A percentile compares a stretch with the other conserved stretches of the same genome.
phyloP scores from a whole-genome alignment of 306 rosid genomes.

The Lablab purpureus region DNA sequence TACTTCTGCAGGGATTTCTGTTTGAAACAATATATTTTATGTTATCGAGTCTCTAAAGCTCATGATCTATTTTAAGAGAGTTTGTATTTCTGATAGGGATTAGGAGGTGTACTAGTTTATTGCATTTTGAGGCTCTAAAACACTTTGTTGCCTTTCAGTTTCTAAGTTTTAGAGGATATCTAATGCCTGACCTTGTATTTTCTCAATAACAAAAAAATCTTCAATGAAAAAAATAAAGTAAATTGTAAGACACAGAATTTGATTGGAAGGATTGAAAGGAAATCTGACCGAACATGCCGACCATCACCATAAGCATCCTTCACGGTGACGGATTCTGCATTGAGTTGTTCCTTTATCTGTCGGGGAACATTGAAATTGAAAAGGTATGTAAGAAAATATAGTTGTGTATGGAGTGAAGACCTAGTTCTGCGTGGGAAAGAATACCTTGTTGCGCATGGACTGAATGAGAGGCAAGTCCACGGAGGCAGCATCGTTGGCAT shows the following conservation, averaged over 20 bases:
- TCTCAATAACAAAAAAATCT: neutral
- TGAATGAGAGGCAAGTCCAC: slow-evolving; percentile 74
- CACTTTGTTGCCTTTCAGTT: neutral
- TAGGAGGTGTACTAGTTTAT: neutral
- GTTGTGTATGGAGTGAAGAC: neutral
- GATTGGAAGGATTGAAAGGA: slow-evolving; percentile 18
- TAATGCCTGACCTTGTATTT: too few species aligned
- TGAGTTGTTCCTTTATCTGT: slow-evolving; percentile 84
- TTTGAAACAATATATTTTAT: neutral
- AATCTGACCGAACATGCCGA: slow-evolving; percentile 77
- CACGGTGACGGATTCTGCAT: slow-evolving; percentile 79
- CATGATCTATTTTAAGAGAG: neutral
- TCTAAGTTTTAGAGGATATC: slow-evolving; percentile 1
- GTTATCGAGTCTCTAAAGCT: neutral
- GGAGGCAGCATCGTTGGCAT: slow-evolving; percentile 69
- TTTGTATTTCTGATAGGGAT: neutral
- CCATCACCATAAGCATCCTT: slow-evolving; percentile 93
- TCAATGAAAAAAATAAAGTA: neutral
- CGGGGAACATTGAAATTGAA: slow-evolving; percentile 16
- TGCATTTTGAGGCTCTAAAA: neutral
- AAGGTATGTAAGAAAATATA: neutral
- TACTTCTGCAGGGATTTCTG: slow-evolving; percentile 5
- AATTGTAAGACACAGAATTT: neutral
- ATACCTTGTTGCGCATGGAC: slow-evolving; percentile 77
- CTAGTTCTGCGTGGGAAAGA: neutral